A percentile compares a stretch with the other conserved stretches of the same genome.
phyloP scores from a whole-genome alignment of 192 early-diverging fungal genomes.

The Kappamyces sp. region DNA sequence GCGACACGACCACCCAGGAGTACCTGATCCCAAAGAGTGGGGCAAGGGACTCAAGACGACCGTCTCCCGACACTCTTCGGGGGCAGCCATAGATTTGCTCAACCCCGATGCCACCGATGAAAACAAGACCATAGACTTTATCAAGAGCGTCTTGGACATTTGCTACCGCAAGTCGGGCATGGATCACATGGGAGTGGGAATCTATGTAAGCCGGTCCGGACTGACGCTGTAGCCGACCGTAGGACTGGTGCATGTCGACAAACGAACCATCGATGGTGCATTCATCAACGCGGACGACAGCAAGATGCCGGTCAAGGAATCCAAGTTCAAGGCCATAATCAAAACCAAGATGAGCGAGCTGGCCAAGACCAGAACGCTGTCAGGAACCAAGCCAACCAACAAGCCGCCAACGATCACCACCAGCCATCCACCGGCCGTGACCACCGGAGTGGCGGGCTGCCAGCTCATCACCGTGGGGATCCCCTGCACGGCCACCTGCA shows the following conservation, averaged over 20 bases:
- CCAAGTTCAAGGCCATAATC: not conserved
- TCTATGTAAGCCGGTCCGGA: not conserved
- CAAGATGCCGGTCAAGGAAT: not conserved
- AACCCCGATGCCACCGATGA: not conserved
- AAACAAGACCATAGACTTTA: not conserved
- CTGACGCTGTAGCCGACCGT: not conserved
- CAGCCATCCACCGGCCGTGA: not conserved
- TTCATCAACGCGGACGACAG: not conserved
- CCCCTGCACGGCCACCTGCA: not conserved
- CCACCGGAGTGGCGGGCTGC: not conserved
- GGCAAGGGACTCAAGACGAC: too few relatives aligned
- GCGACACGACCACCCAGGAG: too few relatives aligned
- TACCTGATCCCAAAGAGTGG: too few relatives aligned
- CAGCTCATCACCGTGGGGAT: not conserved
- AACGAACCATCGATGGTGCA: not conserved
- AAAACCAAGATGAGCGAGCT: not conserved
- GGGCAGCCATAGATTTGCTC: not conserved
- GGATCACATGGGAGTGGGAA: not conserved
- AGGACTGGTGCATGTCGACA: not conserved
- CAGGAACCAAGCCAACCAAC: not conserved
- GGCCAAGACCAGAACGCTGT: not conserved
- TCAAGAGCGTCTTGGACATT: not conserved
- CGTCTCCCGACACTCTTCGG: not conserved
- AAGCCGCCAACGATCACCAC: not conserved
- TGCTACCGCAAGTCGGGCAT: constrained; percentile 2